Base-by-base conservation (phyloP, 257 asterid genomes). In the Salvia splendens region DNA sequence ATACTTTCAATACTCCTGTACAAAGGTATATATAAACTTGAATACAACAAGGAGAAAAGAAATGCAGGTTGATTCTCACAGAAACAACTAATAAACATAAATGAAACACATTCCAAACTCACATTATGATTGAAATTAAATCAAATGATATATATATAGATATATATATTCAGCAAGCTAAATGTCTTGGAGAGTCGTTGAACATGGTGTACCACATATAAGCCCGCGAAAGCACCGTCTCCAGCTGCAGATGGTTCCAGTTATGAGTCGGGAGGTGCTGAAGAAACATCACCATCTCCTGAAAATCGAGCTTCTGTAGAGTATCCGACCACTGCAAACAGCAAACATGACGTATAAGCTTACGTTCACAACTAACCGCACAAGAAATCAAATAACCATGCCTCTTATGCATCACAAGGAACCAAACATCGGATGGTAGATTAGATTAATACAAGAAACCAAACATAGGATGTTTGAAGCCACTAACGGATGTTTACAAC, bases 271-370 rank as follows among this genome's bases (percentile, higher is more conserved):
- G 98, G 72, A 92, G 89, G 73, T 92, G 98, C 77, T 92, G 98
- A 49, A 92, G 96, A 70, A 86, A 89, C 98, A 92, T 89, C n/a
- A 92, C 98, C 98, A 92, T 89, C 69, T 92, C 98, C 67, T 92
- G 98, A 84, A 92, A 92, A 47, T 92, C 98, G 3, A 92, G 96
- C 86, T 86, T 84, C 81, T 46, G 87, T 7, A 92, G 85, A 82
- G 80, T 81, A 57, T 87, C 89, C 12, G 96, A 83, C 98, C 98
- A 92, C 96, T 91, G 86, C 46, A 76, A 70, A 55, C 8, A 24
- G 30, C 30, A 24, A 24, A 24, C 30, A 51, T 50, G 67, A 12
- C 58, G 46, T 35, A 28, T 11, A 57, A 61, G 43, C 5, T 11
- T 30, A n/a, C 11, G 4, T 11, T 50, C 20, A 17, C 60, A n/a